Percentiles rank a stretch among this genome's conserved stretches.
phyloP scores from a whole-genome alignment of 768 basidiomycete species.

The Serendipita sp. region DNA sequence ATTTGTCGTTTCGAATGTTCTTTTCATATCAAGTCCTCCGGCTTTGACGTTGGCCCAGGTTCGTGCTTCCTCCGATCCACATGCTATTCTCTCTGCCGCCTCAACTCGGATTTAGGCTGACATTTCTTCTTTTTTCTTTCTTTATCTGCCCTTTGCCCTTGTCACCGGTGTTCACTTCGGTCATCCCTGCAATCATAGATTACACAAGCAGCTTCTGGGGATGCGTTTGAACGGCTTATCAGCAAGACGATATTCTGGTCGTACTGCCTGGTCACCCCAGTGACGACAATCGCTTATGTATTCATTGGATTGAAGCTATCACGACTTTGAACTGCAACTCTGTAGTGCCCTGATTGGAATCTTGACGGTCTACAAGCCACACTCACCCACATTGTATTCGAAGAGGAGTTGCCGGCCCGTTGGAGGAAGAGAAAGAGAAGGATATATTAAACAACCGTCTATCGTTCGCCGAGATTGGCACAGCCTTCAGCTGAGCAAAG shows the following conservation, averaged over 20 bases:
- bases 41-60: constrained; percentile 54
- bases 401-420: background rate
- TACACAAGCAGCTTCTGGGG: constrained; percentile 69
- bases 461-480: no score
- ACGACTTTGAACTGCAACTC: background rate
- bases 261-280: constrained; percentile 78
- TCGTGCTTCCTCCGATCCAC: background rate
- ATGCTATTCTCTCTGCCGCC: constrained; percentile 20
- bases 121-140: background rate
- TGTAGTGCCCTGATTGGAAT: background rate
- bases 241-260: constrained; percentile 86
- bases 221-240: constrained; percentile 82
- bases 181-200: constrained; percentile 27
- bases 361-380: background rate
- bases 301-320: constrained; percentile 41
- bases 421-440: no score
- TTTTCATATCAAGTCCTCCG: constrained; percentile 70
- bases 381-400: background rate
- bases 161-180: background rate
- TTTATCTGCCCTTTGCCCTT: background rate
- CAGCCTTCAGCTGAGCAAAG: background rate
- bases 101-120: background rate
- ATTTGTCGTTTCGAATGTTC: constrained; percentile 68
- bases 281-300: constrained; percentile 61
- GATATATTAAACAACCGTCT: no score